A percentile compares a stretch with the other conserved stretches of the same genome.
Conservation (phyloP, 2,329 filamentous ascomycete genomes). For the Epichloe gansuensis region DNA sequence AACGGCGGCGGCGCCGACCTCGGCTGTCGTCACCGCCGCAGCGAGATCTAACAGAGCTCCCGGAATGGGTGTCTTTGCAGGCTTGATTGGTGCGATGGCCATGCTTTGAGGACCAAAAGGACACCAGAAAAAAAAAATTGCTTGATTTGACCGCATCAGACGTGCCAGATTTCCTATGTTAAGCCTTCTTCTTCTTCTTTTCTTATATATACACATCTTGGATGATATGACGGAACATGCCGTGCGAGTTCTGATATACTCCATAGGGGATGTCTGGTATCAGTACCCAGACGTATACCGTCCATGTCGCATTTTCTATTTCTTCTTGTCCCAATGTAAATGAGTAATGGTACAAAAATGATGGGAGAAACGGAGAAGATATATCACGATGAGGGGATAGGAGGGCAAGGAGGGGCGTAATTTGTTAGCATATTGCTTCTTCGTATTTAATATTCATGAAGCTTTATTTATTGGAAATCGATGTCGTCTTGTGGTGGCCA, state of each 20-base stretch:
- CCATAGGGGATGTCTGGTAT: too few species aligned
- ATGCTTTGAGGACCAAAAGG: constrained; percentile 5
- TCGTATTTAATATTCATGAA: not conserved
- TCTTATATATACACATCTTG: not conserved
- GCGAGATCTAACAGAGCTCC: constrained; percentile 19
- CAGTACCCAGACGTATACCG: not conserved
- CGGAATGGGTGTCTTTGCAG: constrained; percentile 19
- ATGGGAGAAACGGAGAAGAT: not conserved
- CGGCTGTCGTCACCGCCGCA: constrained; percentile 15
- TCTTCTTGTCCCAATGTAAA: not conserved
- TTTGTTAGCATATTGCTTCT: not conserved
- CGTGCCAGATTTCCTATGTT: not conserved
- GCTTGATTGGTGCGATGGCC: constrained; percentile 6
- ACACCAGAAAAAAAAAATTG: not conserved
- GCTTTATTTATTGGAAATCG: too few species aligned
- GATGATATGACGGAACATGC: not conserved
- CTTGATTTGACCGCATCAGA: not conserved
- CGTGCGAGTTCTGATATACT: not conserved
- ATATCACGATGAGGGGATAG: not conserved
- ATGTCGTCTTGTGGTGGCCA: too few species aligned
- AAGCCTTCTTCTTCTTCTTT: not conserved
- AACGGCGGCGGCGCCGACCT: not conserved
- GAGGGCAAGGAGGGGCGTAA: not conserved
- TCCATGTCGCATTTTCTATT: not conserved
- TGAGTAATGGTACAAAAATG: not conserved